phyloP scores from a whole-genome alignment of 2,329 filamentous ascomycete species.

The Penicillium concentricum region DNA sequence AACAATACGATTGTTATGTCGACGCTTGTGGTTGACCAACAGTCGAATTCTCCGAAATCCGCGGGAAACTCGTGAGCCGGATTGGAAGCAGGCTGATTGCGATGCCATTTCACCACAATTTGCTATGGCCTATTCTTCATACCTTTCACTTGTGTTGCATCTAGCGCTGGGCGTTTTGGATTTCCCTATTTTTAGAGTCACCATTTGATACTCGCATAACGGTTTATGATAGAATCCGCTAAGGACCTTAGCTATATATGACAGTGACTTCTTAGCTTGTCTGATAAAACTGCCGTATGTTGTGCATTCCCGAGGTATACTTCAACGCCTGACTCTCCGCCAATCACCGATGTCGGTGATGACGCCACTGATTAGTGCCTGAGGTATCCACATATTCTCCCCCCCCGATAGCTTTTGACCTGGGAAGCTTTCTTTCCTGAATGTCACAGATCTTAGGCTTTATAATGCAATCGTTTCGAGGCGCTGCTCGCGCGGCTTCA shows the following conservation, averaged over 20 bases:
- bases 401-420: conserved; percentile 2
- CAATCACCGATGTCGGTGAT: conserved; percentile 21
- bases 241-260: not conserved
- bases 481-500: conserved; percentile 19
- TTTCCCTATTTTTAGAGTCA: not conserved
- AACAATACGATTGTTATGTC: conserved; percentile 16
- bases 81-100: not conserved
- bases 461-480: conserved; percentile 23
- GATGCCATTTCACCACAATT: not conserved
- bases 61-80: not conserved
- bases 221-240: not conserved
- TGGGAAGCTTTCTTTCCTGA: not conserved
- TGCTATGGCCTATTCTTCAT: not conserved
- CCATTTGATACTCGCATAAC: not conserved
- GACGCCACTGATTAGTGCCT: conserved; percentile 20
- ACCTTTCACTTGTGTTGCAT: not conserved
- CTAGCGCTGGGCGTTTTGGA: not conserved
- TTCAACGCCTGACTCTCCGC: not conserved
- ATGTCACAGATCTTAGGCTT: not conserved
- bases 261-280: not conserved
- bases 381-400: conserved; percentile 13
- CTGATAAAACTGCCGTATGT: not conserved
- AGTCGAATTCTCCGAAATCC: conserved; percentile 2
- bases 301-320: not conserved
- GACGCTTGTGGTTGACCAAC: not conserved